Conservation (phyloP, 805 yeast genomes). For the Saccharomyces eubayanus region DNA sequence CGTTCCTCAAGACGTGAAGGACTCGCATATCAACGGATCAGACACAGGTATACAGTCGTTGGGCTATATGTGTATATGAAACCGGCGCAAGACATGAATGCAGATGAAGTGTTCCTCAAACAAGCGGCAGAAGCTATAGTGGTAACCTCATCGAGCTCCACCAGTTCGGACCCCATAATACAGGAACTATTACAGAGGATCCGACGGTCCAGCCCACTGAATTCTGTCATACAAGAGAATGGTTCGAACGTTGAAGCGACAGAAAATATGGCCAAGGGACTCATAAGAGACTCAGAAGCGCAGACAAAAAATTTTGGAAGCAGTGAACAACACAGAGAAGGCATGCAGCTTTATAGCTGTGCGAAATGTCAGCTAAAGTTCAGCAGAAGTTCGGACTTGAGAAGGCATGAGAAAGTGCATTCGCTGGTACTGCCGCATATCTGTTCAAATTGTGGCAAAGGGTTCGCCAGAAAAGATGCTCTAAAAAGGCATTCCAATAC, state of each 20-base stretch:
- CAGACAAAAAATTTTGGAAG: neutral
- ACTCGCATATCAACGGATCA: neutral
- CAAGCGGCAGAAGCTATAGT: constrained; percentile 30
- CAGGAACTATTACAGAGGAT: constrained; percentile 15
- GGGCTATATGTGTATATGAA: neutral
- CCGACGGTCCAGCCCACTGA: neutral
- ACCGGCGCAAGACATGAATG: constrained; percentile 15
- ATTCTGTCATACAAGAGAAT: constrained; percentile 1
- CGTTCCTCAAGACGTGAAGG: neutral
- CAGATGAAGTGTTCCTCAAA: constrained; percentile 22
- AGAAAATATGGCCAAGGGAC: neutral
- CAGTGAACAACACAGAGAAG: constrained; percentile 2
- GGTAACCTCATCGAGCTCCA: constrained; percentile 21
- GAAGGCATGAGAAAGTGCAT: constrained; percentile 71
- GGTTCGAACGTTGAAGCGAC: neutral
- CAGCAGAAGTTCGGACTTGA: constrained; percentile 59
- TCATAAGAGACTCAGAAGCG: neutral
- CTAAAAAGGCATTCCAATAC: constrained; percentile 69
- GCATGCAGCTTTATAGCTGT: constrained; percentile 32
- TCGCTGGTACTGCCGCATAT: constrained; percentile 62
- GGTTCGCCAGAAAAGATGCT: constrained; percentile 79
- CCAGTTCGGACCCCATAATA: constrained; percentile 25
- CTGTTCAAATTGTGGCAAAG: constrained; percentile 69
- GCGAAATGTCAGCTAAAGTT: constrained; percentile 53
- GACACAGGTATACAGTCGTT: neutral